Percentiles rank a stretch among this genome's conserved stretches.
These are phyloP conservation scores for Phytophthora constricta DNA, from an alignment of 352 stramenopile species.

Conservation along the genomic window DNA sequence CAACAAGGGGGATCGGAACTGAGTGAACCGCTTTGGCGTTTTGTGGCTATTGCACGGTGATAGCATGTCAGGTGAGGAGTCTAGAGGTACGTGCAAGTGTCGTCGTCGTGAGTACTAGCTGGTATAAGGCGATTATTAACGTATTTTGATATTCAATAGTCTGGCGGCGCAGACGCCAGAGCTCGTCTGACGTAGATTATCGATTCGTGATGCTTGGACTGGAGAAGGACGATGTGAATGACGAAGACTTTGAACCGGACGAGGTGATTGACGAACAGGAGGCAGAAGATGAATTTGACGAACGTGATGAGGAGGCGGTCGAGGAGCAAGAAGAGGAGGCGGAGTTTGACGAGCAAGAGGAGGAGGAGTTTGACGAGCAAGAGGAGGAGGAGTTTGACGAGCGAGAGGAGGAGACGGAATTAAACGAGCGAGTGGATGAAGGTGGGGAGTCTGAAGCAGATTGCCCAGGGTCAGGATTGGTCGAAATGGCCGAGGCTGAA, in stretches of 20 bases:
- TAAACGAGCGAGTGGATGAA: not conserved
- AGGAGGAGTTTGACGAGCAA: not conserved
- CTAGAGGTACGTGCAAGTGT: not conserved
- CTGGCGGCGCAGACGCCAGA: not conserved
- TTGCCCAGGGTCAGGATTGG: not conserved
- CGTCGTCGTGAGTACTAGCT: not conserved
- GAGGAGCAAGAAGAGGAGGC: not conserved
- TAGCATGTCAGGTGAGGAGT: not conserved
- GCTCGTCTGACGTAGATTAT: not conserved
- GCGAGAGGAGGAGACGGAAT: not conserved
- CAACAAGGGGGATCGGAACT: too few species aligned
- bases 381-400: not conserved
- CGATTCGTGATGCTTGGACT: not conserved
- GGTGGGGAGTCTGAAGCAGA: not conserved
- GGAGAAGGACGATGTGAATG: not conserved
- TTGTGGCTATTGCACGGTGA: not conserved
- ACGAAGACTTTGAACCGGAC: slow-evolving; percentile 1
- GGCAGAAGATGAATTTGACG: not conserved
- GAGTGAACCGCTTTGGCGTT: too few species aligned
- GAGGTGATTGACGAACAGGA: not conserved
- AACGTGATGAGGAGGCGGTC: not conserved
- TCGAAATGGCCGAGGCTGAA: not conserved
- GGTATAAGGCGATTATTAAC: not conserved
- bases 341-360: not conserved
- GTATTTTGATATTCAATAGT: not conserved